Evolutionary conservation across 148 eudicot species (phyloP).

Genomic region (Camellia lanceoleosa): DNA sequence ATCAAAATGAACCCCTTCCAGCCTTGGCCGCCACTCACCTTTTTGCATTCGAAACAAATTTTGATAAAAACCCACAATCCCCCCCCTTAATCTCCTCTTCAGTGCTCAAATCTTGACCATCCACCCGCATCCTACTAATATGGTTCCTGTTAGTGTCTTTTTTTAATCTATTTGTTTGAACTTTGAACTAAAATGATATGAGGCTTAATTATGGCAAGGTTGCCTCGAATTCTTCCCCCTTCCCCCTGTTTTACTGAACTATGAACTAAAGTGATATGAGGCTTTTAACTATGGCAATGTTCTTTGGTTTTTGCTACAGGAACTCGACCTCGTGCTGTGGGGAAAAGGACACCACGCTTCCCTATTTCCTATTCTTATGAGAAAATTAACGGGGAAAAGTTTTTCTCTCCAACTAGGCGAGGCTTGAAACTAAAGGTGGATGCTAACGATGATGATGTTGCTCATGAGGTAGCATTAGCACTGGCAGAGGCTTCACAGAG

Average conservation of each 20-base stretch:
- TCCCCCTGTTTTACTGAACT: too few species aligned
- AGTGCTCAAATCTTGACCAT: too few species aligned
- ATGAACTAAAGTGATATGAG: not conserved
- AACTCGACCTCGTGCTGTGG: constrained; percentile 82
- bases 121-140: not conserved
- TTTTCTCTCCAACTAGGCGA: constrained; percentile 61
- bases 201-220: constrained; percentile 13
- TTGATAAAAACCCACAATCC: too few species aligned
- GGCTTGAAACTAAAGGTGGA: constrained; percentile 57
- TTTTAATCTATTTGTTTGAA: too few species aligned
- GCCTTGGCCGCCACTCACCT: too few species aligned
- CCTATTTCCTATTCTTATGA: constrained; percentile 73
- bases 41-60: too few species aligned
- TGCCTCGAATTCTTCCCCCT: not conserved
- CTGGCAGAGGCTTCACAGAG: constrained; percentile 97
- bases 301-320: constrained; percentile 39
- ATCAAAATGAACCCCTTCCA: too few species aligned
- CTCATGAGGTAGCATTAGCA: constrained; percentile 79
- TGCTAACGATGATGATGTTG: constrained; percentile 69
- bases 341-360: constrained; percentile 94
- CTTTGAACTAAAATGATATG: not conserved
- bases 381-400: constrained; percentile 49
- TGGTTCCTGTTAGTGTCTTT: not conserved
- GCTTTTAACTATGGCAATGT: constrained; percentile 14
- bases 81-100: too few species aligned